Evolutionary conservation across 805 yeast species (phyloP), one percentile per base, ranked within the genome.

Genomic region (Saturnispora saitoi): DNA sequence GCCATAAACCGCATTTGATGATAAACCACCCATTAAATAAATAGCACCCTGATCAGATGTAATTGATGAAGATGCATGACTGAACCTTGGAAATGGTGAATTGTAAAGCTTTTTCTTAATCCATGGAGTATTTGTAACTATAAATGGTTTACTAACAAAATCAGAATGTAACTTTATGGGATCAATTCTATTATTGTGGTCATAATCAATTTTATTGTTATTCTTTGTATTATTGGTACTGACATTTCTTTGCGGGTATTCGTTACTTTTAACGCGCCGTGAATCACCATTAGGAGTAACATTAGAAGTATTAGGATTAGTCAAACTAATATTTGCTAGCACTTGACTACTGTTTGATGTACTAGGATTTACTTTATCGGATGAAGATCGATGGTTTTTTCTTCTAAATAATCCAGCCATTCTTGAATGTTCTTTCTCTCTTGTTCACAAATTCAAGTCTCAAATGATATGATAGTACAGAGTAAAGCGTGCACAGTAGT

Each of bases 21-120:
- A 83, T 43, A 93, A 71, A 8, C 99, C 99, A 38, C 99, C 99
- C 87, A 93, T 90, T 20, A 93, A 74, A 62, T 79, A 88, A 19
- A 89, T 69, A 51, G 88, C 93, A 47, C 87, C 87, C 48, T 82
- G 82, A 29, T 87, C 89, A 12, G 93, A 81, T 5, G 88, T 76
- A 22, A 80, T 69, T 22, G 83, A 70, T 2, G 95, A 86, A 0
- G 93, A 83, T 1, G 95, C 87, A 66, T 91, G 98, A 57, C 97
- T 83, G 63, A 88, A 89, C 40, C 99, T 78, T 3, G 99, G 98
- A 61, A 91, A 89, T 1, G 98, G 99, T 2, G 93, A 85, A 54
- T 80, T 76, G 50, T 69, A 70, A 14, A 86, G 66, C 58, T 80
- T 81, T 53, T 76, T 74, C 54, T 83, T 70, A 45, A 69, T 71